phyloP scores from a whole-genome alignment of 768 basidiomycete genomes.

The Lentinula raphanica region DNA sequence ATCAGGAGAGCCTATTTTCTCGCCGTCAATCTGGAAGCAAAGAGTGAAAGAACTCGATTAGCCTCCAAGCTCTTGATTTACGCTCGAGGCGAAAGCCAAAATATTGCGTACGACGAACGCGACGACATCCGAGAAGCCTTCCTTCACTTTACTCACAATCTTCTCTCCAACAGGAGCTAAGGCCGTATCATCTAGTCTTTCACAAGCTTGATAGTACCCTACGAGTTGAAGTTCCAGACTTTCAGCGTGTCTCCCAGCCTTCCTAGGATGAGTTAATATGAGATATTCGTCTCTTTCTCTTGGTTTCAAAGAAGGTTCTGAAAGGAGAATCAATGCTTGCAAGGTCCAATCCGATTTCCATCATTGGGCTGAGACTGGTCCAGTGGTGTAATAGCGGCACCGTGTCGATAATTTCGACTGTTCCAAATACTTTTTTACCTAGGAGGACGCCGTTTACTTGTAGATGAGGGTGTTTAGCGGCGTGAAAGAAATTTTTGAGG shows the following conservation, averaged over 20 bases:
- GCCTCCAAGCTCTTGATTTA: background rate
- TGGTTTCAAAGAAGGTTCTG: background rate
- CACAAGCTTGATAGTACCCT: conserved; percentile 74
- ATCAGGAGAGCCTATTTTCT: conserved; percentile 41
- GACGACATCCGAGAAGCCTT: conserved; percentile 52
- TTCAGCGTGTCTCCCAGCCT: conserved; percentile 60
- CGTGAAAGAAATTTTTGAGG: conserved; percentile 71
- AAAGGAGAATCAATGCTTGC: conserved; percentile 35
- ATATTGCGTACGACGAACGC: conserved; percentile 69
- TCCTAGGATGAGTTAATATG: conserved; percentile 8
- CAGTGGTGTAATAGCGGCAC: conserved; percentile 81
- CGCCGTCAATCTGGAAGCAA: conserved; percentile 52
- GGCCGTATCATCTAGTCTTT: conserved; percentile 53
- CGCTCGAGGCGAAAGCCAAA: background rate
- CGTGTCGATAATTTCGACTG: conserved; percentile 53
- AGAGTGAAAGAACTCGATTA: too few relatives aligned
- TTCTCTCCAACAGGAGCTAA: conserved; percentile 64
- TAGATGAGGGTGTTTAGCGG: conserved; percentile 72
- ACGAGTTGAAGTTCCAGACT: conserved; percentile 50
- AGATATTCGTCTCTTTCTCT: background rate
- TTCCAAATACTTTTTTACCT: conserved; percentile 36
- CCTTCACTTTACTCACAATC: conserved; percentile 50
- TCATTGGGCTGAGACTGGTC: conserved; percentile 80
- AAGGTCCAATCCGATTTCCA: conserved; percentile 79
- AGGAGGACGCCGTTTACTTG: conserved; percentile 78